Evolutionary conservation across 371 early-diverging fungal species (phyloP).

Genomic region (Lichtheimia ramosa): DNA sequence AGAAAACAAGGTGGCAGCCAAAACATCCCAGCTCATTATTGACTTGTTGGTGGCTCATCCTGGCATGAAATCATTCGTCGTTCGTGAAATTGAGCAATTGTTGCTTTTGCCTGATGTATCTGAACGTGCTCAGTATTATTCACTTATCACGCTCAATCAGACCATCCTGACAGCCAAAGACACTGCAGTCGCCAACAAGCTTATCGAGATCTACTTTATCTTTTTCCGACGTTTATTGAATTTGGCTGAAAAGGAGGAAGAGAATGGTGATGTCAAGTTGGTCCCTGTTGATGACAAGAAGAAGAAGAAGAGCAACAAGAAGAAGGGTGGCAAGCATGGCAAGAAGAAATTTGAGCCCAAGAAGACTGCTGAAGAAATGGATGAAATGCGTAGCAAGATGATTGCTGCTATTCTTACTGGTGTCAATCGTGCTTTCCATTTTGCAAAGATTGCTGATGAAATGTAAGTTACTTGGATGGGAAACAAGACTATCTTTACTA

Average conservation of each 20-base stretch:
- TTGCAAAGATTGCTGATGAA: constrained; percentile 77
- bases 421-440: constrained; percentile 95
- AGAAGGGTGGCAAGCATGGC: constrained; percentile 40
- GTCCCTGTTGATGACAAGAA: constrained; percentile 46
- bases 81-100: constrained; percentile 84
- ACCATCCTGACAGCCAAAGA: constrained; percentile 78
- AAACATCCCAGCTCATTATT: constrained; percentile 75
- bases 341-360: constrained; percentile 43
- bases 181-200: constrained; percentile 72
- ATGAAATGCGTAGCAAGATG: constrained; percentile 77
- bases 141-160: constrained; percentile 89
- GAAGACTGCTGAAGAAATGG: constrained; percentile 49
- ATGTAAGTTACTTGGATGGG: constrained; percentile 35
- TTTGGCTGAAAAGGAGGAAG: constrained; percentile 27
- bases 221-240: constrained; percentile 83
- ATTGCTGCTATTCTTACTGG: constrained; percentile 94
- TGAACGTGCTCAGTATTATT: constrained; percentile 84
- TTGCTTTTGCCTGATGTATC: constrained; percentile 71
- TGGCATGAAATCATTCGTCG: constrained; percentile 87
- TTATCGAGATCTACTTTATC: constrained; percentile 89
- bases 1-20: constrained; percentile 85
- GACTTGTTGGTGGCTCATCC: constrained; percentile 78
- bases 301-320: constrained; percentile 36
- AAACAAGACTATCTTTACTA: not conserved
- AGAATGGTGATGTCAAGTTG: constrained; percentile 51